Base-by-base conservation (phyloP, 2,329 filamentous ascomycete genomes). In the Blastomyces gilchristii region DNA sequence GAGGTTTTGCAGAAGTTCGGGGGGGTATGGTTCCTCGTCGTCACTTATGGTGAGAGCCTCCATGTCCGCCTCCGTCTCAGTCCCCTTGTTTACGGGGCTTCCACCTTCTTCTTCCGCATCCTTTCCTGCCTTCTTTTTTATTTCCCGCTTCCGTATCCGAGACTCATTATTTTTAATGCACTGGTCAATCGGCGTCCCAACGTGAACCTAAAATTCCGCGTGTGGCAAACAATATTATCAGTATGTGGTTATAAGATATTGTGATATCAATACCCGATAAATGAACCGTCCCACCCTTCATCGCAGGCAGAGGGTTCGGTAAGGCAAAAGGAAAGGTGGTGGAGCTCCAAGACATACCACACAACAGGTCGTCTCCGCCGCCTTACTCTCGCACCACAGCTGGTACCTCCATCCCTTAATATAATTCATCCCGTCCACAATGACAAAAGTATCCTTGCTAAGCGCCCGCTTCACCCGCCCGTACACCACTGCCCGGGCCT, bases 381-480 rank as follows among this genome's bases (percentile, higher is more conserved):
- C 84, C 72, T 87, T 87, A 37, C 84, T 83, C 71, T 87, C 85
- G 70, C 85, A 87, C 78, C 85, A 87, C 53, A 87, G 73, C 74
- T 87, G 85, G 69, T 87, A 87, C 49, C 85, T 78, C 73, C 83
- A 87, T 25, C 85, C 85, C 72, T 87, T 87, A 75, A 87, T 87
- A 72, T 87, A 87, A 71, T 87, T 87, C 76, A 86, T 78, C 41
- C 82, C 82, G 72, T 87, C 85, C 1, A 85, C 80, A 60, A 87
- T 82, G 53, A 87, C 83, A 63, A 87, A 81, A 58, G 79, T 81
- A 70, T 86, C 82, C 59, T 78, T 79, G 22, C 79, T 78, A 56
- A 87, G 74, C 28, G 79, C 75, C 43, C 85, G 79, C 73, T 86
- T 87, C 63, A 86, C 80, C 64, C 84, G 83, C 12, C 83, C 83